phyloP scores from a whole-genome alignment of 805 yeast species.

The Saccharomycopsis sp. region DNA sequence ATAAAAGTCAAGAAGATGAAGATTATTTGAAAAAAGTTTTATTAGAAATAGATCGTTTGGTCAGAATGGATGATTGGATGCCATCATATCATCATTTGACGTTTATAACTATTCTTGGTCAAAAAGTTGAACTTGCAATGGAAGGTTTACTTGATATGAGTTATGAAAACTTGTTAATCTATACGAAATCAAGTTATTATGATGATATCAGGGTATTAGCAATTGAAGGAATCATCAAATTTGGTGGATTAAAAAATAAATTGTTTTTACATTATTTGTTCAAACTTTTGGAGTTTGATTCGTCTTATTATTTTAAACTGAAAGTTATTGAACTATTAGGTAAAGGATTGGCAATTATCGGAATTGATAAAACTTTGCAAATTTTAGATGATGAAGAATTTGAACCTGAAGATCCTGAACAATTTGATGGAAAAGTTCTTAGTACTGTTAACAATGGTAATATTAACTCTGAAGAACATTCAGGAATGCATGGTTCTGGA shows the following conservation, averaged over 20 bases:
- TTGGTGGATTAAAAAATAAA: slow-evolving; percentile 70
- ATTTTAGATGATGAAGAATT: slow-evolving; percentile 60
- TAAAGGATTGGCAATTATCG: slow-evolving; percentile 52
- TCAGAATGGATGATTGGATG: slow-evolving; percentile 76
- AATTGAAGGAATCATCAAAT: slow-evolving; percentile 51
- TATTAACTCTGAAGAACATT: slow-evolving; percentile 8
- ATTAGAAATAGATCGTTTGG: slow-evolving; percentile 62
- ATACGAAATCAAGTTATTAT: slow-evolving; percentile 36
- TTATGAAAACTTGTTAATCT: slow-evolving; percentile 44
- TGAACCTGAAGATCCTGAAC: slow-evolving; percentile 21
- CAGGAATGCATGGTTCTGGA: slow-evolving; percentile 18
- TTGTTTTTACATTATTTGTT: slow-evolving; percentile 53
- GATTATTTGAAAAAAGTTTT: slow-evolving; percentile 38
- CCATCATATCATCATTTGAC: slow-evolving; percentile 58
- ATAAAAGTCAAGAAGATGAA: slow-evolving; percentile 23
- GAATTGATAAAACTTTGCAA: slow-evolving; percentile 49
- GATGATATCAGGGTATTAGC: slow-evolving; percentile 55
- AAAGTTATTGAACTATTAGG: slow-evolving; percentile 38
- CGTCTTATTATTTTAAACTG: slow-evolving; percentile 40
- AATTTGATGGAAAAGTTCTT: slow-evolving; percentile 8
- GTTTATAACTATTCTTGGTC: slow-evolving; percentile 44
- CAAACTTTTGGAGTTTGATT: slow-evolving; percentile 43
- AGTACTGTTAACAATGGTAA: slow-evolving; percentile 1
- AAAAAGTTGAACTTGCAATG: slow-evolving; percentile 48
- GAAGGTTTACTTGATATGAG: slow-evolving; percentile 42